Base-by-base conservation (phyloP, 1,139 yeast genomes). In the Wickerhamomyces sp. region DNA sequence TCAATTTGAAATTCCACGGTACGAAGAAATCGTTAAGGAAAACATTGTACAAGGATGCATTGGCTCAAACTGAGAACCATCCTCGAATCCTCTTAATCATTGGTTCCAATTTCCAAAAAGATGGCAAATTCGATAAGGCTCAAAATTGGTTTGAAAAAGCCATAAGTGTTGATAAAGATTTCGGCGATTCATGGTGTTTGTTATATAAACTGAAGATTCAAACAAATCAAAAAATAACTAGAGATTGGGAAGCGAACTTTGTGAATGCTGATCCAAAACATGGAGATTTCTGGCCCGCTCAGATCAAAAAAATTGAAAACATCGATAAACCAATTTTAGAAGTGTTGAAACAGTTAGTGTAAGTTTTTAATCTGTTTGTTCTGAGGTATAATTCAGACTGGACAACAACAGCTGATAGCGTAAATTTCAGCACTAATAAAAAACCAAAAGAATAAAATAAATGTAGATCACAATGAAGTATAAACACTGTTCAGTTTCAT, bases 151-250 rank as follows among this genome's bases (percentile, higher is more conserved):
- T 88, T 45, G 81, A 81, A 31, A 68, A 88, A 34, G 82, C 93
- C 4, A 53, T 78, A 15, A 65, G 64, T 24, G 64, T 66, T n/a
- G 78, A 80, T 40, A 56, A 63, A 1, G 62, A 59, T 13, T 71
- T 68, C 52, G 97, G 95, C 4, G 97, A 89, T 55, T 59, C 70
- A 5, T 88, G 95, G 87, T 74, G 75, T 0, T 82, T 89, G 84
- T 57, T 70, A 33, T 75, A 72, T 51, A 51, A 44, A 46, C 54
- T 62, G 30, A 26, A 29, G 2, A 42, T 30, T 11, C 27, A 33
- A 5, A 19, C 21, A 19, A 10, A 19, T 8, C 61, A 61, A 3
- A 45, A 51, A n/a, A 56, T 53, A 11, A 45, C 51, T 9, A n/a
- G n/a, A n/a, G 21, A 19, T 19, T 8, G 10, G 10, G 61, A 61